Evolutionary conservation across 768 basidiomycete species (phyloP).

Genomic region (Boletellus sp.): DNA sequence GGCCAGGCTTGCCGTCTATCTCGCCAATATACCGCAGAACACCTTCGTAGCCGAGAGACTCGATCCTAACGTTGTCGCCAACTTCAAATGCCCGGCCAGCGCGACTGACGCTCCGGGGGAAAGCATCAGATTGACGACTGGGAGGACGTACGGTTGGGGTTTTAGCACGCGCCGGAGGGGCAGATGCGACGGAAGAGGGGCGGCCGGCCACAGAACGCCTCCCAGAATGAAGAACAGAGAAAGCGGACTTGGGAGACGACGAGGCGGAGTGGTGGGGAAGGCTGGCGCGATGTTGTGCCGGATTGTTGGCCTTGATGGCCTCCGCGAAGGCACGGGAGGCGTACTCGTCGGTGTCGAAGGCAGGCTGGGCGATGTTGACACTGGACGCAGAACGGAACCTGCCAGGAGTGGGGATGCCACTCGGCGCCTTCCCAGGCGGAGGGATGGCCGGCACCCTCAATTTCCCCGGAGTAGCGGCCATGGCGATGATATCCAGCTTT

Average conservation of each 20-base stretch:
- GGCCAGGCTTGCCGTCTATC: conserved; percentile 84
- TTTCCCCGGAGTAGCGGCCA: conserved; percentile 46
- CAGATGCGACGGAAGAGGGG: conserved; percentile 60
- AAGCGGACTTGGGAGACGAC: conserved; percentile 42
- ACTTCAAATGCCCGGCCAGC: conserved; percentile 51
- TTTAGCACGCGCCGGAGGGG: conserved; percentile 43
- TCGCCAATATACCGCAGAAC: conserved; percentile 74
- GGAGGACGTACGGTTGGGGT: conserved; percentile 56
- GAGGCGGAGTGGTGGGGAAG: conserved; percentile 38
- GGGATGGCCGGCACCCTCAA: conserved; percentile 42
- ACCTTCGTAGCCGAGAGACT: conserved; percentile 87
- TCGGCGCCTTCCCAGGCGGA: conserved; percentile 43
- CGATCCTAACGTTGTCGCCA: conserved; percentile 83
- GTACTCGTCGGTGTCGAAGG: conserved; percentile 45
- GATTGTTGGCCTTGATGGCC: conserved; percentile 78
- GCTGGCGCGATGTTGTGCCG: conserved; percentile 59
- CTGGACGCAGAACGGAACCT: conserved; percentile 66
- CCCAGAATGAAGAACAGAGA: conserved; percentile 41
- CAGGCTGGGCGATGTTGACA: conserved; percentile 33
- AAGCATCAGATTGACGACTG: conserved; percentile 65
- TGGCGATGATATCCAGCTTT: conserved; percentile 16
- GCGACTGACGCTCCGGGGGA: conserved; percentile 45
- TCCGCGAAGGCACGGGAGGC: conserved; percentile 73
- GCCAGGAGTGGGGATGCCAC: conserved; percentile 66
- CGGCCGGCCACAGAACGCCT: conserved; percentile 50